These are phyloP conservation scores for Microcyclosporella mali DNA, from an alignment of 2,329 filamentous ascomycete species.

Conservation along the genomic window DNA sequence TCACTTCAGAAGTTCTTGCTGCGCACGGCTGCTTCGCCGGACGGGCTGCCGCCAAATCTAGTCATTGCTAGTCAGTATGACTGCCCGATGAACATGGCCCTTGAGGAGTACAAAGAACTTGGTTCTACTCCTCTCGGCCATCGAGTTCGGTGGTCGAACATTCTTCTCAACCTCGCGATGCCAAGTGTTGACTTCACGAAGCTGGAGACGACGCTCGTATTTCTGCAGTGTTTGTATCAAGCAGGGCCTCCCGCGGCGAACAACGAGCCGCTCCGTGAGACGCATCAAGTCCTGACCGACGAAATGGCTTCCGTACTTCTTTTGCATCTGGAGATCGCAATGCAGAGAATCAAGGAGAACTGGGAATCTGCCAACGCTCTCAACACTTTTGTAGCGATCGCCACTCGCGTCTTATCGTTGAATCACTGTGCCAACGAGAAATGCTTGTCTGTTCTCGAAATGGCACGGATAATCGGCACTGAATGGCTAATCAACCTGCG, in stretches of 20 bases:
- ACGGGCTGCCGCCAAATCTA: constrained; percentile 16
- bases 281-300: constrained; percentile 49
- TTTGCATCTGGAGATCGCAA: constrained; percentile 7
- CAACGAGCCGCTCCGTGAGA: constrained; percentile 35
- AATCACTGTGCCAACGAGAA: constrained; percentile 2
- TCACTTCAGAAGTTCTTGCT: constrained; percentile 30
- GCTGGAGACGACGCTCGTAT: constrained; percentile 43
- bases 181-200: constrained; percentile 56
- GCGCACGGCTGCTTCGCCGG: constrained; percentile 19
- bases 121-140: constrained; percentile 45
- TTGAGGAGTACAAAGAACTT: constrained; percentile 50
- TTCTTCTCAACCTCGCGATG: constrained; percentile 47
- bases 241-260: constrained; percentile 45
- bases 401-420: constrained; percentile 20
- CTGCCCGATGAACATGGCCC: constrained; percentile 43
- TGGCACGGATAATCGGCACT: constrained; percentile 40
- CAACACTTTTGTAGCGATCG: constrained; percentile 17
- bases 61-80: constrained; percentile 43
- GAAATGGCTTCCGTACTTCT: constrained; percentile 8
- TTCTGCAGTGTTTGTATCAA: constrained; percentile 50
- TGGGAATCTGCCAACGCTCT: constrained; percentile 26
- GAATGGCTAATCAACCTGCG: constrained; percentile 48
- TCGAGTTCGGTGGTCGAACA: constrained; percentile 42
- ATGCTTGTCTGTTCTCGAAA: constrained; percentile 29
- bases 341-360: constrained; percentile 22